phyloP scores from a whole-genome alignment of 2,329 filamentous ascomycete species.

The Hawksworthiomyces lignivorus region DNA sequence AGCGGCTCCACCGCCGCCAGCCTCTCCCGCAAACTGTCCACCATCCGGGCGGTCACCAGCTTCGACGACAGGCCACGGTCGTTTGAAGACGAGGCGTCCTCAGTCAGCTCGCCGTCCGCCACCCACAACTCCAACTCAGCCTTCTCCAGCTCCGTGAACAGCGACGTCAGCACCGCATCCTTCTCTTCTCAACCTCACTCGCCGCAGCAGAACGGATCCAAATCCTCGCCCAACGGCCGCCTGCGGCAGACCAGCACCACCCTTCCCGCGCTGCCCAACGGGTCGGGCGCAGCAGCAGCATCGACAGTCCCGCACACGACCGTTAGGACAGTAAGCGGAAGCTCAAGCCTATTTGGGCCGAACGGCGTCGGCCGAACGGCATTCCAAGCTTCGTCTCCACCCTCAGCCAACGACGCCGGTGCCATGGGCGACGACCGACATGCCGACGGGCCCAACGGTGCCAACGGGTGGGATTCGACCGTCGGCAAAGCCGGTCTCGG shows the following conservation, averaged over 20 bases:
- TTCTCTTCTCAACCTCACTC: conserved; percentile 26
- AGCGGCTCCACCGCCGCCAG: conserved; percentile 9
- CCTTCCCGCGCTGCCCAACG: background rate
- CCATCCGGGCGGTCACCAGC: conserved; percentile 51
- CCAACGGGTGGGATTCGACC: conserved; percentile 50
- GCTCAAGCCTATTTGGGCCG: too few species aligned
- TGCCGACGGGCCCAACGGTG: conserved; percentile 27
- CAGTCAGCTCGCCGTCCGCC: conserved; percentile 28
- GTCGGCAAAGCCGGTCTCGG: conserved; percentile 63
- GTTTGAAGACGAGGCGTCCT: conserved; percentile 34
- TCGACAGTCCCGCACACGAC: too few species aligned
- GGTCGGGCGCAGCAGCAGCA: background rate
- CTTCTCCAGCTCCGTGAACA: conserved; percentile 50
- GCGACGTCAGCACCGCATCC: conserved; percentile 43
- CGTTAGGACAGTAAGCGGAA: too few species aligned
- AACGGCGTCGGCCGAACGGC: background rate
- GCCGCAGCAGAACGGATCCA: conserved; percentile 19
- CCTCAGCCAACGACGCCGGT: background rate
- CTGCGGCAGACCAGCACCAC: conserved; percentile 25
- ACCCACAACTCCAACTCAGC: conserved; percentile 33
- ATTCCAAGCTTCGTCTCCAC: background rate
- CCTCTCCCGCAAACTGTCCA: conserved; percentile 32
- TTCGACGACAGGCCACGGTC: conserved; percentile 36
- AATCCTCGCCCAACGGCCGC: conserved; percentile 26
- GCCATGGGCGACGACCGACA: conserved; percentile 12